These are phyloP conservation scores for Pseudoturritis turrita DNA, from an alignment of 345 rosid species.

Conservation along the genomic window DNA sequence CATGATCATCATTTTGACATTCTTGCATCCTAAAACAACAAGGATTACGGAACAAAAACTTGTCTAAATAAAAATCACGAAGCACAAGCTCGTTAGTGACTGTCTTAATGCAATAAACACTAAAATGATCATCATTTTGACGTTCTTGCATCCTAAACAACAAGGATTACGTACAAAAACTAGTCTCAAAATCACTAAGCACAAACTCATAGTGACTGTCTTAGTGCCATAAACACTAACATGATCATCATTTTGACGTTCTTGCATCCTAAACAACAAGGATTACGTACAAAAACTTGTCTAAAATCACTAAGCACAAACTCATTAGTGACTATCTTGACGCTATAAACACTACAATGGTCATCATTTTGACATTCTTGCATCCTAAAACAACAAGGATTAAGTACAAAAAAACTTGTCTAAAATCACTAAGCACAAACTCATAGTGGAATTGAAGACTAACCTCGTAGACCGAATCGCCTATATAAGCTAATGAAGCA, in stretches of 20 bases:
- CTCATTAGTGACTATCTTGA: too few species aligned
- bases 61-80: too few species aligned
- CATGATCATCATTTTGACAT: neutral
- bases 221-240: neutral
- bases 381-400: neutral
- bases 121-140: neutral
- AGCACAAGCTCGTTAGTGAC: too few species aligned
- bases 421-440: neutral
- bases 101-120: neutral
- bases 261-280: neutral
- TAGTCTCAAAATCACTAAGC: neutral
- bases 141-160: neutral
- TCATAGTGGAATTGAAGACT: neutral
- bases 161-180: neutral
- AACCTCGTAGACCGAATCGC: slow-evolving; percentile 86
- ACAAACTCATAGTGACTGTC: neutral
- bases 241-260: neutral
- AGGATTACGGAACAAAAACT: neutral
- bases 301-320: neutral
- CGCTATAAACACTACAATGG: neutral
- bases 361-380: neutral
- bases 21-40: neutral
- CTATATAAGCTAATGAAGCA: slow-evolving; percentile 37
- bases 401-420: neutral
- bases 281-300: neutral